Conservation (phyloP, 176 grass and related monocot genomes). For the Ensete glaucum region DNA sequence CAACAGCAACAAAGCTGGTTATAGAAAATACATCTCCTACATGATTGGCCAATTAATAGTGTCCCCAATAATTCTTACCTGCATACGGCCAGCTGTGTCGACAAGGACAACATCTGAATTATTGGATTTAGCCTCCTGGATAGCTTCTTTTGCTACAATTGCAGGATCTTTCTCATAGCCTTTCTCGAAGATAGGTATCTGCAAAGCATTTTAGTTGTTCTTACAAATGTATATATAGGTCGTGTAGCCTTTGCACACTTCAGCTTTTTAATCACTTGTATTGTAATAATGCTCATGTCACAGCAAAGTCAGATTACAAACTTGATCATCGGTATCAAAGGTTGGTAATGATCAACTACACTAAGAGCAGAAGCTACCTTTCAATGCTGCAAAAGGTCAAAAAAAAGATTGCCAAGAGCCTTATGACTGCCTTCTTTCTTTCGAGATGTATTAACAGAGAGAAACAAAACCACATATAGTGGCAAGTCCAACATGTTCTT, state of each 20-base stretch:
- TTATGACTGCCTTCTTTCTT: too few species aligned
- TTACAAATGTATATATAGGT: not conserved
- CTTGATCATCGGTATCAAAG: not conserved
- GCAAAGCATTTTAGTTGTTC: constrained; percentile 6
- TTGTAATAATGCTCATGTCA: too few species aligned
- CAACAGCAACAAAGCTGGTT: not conserved
- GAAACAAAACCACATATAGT: not conserved
- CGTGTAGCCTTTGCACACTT: not conserved
- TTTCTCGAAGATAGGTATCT: constrained; percentile 97
- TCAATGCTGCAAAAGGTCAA: too few species aligned
- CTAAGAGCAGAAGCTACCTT: too few species aligned
- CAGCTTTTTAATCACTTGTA: not conserved
- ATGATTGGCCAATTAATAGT: not conserved
- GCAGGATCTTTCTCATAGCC: constrained; percentile 92
- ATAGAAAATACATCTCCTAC: not conserved
- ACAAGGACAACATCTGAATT: constrained; percentile 90
- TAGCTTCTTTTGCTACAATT: constrained; percentile 85
- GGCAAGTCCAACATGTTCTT: not conserved
- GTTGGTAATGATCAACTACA: not conserved
- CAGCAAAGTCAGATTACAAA: not conserved
- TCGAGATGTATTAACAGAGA: not conserved
- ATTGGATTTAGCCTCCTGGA: constrained; percentile 66
- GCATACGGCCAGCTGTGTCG: constrained; percentile 91
- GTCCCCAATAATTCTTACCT: constrained; percentile 25
- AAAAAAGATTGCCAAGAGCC: not conserved